phyloP scores from a whole-genome alignment of 495 filamentous ascomycete species.

The Filosporella fistucella region DNA sequence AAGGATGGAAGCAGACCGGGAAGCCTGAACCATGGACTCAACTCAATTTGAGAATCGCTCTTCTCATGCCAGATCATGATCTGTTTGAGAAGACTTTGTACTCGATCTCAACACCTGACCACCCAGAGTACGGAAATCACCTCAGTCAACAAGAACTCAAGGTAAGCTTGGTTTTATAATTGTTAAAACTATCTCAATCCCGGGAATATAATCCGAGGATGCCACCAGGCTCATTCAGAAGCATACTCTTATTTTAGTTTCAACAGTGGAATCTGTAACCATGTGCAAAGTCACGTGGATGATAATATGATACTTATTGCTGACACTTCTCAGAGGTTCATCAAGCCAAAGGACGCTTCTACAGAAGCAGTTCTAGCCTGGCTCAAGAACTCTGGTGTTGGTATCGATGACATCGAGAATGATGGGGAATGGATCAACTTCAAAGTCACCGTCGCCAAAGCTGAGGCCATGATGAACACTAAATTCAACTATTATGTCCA shows the following conservation, averaged over 20 bases:
- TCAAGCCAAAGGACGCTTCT: slow-evolving; percentile 33
- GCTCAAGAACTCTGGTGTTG: slow-evolving; percentile 45
- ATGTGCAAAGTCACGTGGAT: no score
- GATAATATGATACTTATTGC: no score
- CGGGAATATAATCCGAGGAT: no score
- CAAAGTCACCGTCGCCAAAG: slow-evolving; percentile 38
- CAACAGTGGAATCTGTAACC: no score
- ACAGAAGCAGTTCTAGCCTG: slow-evolving; percentile 37
- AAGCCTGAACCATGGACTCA: not conserved
- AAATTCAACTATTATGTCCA: slow-evolving; percentile 38
- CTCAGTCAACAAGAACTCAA: slow-evolving; percentile 46
- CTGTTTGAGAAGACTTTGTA: slow-evolving; percentile 50
- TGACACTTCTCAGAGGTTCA: slow-evolving; percentile 41
- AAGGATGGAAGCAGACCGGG: slow-evolving; percentile 13
- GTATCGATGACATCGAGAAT: slow-evolving; percentile 34
- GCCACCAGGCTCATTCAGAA: no score
- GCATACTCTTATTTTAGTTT: no score
- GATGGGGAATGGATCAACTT: slow-evolving; percentile 45
- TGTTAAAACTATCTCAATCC: no score
- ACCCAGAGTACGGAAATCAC: slow-evolving; percentile 51
- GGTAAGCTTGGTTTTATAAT: no score
- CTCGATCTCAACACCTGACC: slow-evolving; percentile 51
- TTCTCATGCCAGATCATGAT: slow-evolving; percentile 36
- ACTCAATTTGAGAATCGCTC: slow-evolving; percentile 40
- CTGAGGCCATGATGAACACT: slow-evolving; percentile 45